Evolutionary conservation across 179 eudicot species (phyloP).

Genomic region (Patellifolia procumbens): DNA sequence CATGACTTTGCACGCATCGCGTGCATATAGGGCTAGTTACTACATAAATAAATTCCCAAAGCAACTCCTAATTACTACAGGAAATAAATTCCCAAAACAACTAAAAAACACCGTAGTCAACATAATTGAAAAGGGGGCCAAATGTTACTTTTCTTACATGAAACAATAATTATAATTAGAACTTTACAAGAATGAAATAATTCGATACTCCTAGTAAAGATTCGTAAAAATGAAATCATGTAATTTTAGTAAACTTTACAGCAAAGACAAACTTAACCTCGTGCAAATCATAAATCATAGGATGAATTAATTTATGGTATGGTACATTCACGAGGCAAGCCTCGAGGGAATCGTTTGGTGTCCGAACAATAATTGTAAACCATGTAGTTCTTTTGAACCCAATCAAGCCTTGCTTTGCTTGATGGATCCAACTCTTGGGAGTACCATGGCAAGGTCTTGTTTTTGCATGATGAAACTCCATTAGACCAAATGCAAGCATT

Average conservation of each 20-base stretch:
- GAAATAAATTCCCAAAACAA: too few relatives aligned
- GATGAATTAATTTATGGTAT: not conserved
- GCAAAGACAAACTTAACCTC: not conserved
- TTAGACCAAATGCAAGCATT: conserved; percentile 10
- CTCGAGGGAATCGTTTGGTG: conserved; percentile 16
- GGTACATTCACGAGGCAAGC: conserved; percentile 17
- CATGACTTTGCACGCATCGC: too few relatives aligned
- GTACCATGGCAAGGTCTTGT: conserved; percentile 6
- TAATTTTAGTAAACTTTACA: not conserved
- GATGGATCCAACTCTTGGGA: conserved; percentile 4
- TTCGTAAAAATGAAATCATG: not conserved
- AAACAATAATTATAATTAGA: too few relatives aligned
- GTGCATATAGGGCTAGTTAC: too few relatives aligned
- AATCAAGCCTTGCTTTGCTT: conserved; percentile 6
- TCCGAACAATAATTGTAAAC: conserved; percentile 20
- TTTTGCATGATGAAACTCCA: conserved; percentile 20
- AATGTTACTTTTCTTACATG: too few relatives aligned
- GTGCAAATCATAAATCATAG: not conserved
- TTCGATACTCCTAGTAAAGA: not conserved
- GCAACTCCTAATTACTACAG: too few relatives aligned
- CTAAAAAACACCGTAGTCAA: too few relatives aligned
- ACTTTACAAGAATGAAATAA: not conserved
- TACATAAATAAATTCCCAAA: too few relatives aligned
- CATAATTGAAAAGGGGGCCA: too few relatives aligned
- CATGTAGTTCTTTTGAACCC: conserved; percentile 19